phyloP scores from a whole-genome alignment of 495 filamentous ascomycete genomes.

The Penicillium lagena region DNA sequence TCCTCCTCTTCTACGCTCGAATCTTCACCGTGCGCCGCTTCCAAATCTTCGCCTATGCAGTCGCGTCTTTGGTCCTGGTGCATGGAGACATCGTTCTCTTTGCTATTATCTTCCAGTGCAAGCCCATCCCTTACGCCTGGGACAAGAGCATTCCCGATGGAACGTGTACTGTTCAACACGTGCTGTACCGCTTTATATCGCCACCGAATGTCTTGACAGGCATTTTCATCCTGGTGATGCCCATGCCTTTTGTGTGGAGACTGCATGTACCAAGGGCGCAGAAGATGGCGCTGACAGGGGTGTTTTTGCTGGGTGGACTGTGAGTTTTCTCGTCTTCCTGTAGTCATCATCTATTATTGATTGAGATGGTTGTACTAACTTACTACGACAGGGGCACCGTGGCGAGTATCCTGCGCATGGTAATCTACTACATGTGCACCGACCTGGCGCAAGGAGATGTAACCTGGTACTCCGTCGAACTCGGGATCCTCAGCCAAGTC shows the following conservation, averaged over 20 bases:
- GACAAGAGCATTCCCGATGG: conserved; percentile 12
- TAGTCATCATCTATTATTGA: too few relatives aligned
- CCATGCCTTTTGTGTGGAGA: conserved; percentile 37
- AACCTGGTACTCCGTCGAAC: conserved; percentile 17
- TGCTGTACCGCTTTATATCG: conserved; percentile 23
- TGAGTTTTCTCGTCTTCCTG: conserved; percentile 2
- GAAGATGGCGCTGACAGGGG: conserved; percentile 19
- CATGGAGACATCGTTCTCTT: conserved; percentile 21
- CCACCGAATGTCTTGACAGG: conserved; percentile 28
- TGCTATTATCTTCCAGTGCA: conserved; percentile 24
- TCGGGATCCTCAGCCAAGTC: conserved; percentile 15
- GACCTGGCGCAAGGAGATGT: conserved; percentile 3
- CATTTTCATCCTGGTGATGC: conserved; percentile 30
- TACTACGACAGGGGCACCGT: conserved; percentile 8
- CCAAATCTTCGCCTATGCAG: conserved; percentile 22
- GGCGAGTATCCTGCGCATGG: conserved; percentile 16
- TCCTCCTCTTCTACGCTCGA: conserved; percentile 38
- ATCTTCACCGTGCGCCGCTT: conserved; percentile 25
- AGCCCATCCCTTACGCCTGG: conserved; percentile 25
- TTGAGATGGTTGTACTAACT: too few relatives aligned
- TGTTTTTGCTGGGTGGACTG: conserved; percentile 23
- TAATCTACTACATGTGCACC: conserved; percentile 6
- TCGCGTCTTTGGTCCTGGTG: conserved; percentile 18
- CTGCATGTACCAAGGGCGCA: conserved; percentile 12
- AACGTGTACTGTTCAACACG: conserved; percentile 20